Evolutionary conservation across 768 basidiomycete species (phyloP).

Genomic region (Russula olivacea): DNA sequence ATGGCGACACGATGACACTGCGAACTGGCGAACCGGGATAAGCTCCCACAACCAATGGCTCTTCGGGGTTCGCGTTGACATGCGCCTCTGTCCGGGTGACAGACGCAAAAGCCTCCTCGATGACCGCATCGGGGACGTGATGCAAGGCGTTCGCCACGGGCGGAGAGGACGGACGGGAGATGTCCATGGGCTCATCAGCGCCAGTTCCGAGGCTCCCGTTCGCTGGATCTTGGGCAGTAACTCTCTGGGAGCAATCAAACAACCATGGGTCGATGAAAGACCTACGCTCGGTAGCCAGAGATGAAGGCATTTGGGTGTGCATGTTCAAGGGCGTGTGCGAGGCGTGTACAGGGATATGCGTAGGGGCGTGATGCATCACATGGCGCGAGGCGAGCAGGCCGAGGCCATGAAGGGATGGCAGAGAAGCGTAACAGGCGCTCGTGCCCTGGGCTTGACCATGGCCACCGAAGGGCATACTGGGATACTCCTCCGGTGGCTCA

Average conservation of each 20-base stretch:
- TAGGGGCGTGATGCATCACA: slow-evolving; percentile 19
- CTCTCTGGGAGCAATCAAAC: slow-evolving; percentile 12
- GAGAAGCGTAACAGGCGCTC: slow-evolving; percentile 16
- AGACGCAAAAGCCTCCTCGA: slow-evolving; percentile 10
- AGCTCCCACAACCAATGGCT: slow-evolving; percentile 40
- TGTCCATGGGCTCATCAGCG: slow-evolving; percentile 18
- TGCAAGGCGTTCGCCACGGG: neutral
- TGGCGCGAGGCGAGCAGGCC: slow-evolving; percentile 24
- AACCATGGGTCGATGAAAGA: slow-evolving; percentile 19
- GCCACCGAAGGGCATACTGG: slow-evolving; percentile 5
- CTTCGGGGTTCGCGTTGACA: slow-evolving; percentile 28
- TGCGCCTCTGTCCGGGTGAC: slow-evolving; percentile 8
- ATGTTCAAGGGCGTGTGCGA: slow-evolving; percentile 13
- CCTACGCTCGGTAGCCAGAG: slow-evolving; percentile 16
- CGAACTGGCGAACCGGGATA: slow-evolving; percentile 37
- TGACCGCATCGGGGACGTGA: slow-evolving; percentile 6
- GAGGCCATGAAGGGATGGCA: slow-evolving; percentile 24
- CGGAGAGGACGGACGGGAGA: slow-evolving; percentile 13
- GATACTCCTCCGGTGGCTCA: slow-evolving; percentile 29
- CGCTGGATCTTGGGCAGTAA: neutral
- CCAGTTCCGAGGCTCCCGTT: neutral
- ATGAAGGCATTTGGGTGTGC: slow-evolving; percentile 5
- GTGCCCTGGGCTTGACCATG: slow-evolving; percentile 10
- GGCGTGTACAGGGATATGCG: slow-evolving; percentile 16
- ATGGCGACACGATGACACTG: slow-evolving; percentile 30